These are phyloP conservation scores for Pyricularia sp. DNA, from an alignment of 2,329 filamentous ascomycete genomes.

Conservation along the genomic window DNA sequence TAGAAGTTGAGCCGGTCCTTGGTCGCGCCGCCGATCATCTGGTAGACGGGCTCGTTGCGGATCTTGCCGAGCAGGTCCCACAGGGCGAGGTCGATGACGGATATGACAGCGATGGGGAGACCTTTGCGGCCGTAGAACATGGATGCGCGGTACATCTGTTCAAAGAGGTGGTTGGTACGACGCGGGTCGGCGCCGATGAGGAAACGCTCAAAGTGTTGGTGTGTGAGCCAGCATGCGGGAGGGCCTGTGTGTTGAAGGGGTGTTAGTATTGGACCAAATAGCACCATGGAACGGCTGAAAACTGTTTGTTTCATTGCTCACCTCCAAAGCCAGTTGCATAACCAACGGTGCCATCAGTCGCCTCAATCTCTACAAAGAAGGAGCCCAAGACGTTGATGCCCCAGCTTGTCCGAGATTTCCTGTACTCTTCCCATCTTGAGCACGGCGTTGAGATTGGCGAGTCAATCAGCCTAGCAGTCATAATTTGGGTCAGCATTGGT, in stretches of 20 bases:
- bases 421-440: conserved; percentile 81
- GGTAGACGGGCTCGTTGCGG: conserved; percentile 87
- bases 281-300: not conserved
- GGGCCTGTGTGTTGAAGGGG: conserved; percentile 43
- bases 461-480: conserved; percentile 66
- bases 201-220: conserved; percentile 90
- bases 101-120: conserved; percentile 82
- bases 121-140: conserved; percentile 98
- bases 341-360: conserved; percentile 82
- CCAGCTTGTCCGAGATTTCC: conserved; percentile 81
- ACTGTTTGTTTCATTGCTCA: conserved; percentile 18
- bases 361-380: conserved; percentile 84
- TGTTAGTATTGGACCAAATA: not conserved
- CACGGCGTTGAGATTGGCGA: conserved; percentile 88
- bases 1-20: conserved; percentile 80
- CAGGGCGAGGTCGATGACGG: conserved; percentile 83
- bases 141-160: conserved; percentile 91
- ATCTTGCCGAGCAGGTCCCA: conserved; percentile 93
- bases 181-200: conserved; percentile 80
- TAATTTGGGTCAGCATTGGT: not conserved
- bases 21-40: conserved; percentile 86
- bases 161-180: conserved; percentile 85
- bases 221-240: conserved; percentile 86
- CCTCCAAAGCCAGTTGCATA: conserved; percentile 91
- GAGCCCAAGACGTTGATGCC: conserved; percentile 93